These are phyloP conservation scores for Trypanosoma cruzi DNA, from an alignment of 208 protist species.

Conservation along the genomic window DNA sequence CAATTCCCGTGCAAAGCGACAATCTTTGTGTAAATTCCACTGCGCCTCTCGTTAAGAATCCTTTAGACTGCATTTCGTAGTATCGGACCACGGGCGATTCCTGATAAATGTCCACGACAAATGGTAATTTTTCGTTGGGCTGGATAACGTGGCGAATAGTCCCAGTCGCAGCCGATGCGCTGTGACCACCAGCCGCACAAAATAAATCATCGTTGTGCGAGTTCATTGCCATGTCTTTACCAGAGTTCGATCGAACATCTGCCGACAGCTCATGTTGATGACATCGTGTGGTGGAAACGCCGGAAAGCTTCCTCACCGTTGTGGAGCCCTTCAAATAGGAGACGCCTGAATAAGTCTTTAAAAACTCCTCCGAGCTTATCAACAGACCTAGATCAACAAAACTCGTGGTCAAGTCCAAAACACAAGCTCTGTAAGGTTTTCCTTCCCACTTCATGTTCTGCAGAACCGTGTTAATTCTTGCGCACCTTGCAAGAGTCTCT, in stretches of 20 bases:
- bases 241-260: neutral
- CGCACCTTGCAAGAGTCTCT: constrained; percentile 50
- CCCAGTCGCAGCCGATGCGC: neutral
- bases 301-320: neutral
- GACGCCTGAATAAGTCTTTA: neutral
- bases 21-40: constrained; percentile 55
- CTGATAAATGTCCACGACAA: constrained; percentile 66
- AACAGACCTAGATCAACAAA: constrained; percentile 68
- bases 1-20: constrained; percentile 43
- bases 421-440: constrained; percentile 8
- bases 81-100: constrained; percentile 64
- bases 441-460: constrained; percentile 24
- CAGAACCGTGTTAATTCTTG: constrained; percentile 62
- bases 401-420: constrained; percentile 52
- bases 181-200: neutral
- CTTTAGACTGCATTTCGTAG: constrained; percentile 78
- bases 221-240: neutral
- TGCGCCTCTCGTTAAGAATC: constrained; percentile 51
- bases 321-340: neutral
- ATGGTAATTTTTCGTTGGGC: constrained; percentile 5
- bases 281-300: neutral
- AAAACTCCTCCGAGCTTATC: neutral
- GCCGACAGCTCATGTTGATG: neutral
- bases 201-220: neutral
- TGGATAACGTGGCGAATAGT: constrained; percentile 10